Percentiles rank a stretch among this genome's conserved stretches.
Conservation (phyloP, 2,329 filamentous ascomycete genomes). For the Paecilomyces niveus region DNA sequence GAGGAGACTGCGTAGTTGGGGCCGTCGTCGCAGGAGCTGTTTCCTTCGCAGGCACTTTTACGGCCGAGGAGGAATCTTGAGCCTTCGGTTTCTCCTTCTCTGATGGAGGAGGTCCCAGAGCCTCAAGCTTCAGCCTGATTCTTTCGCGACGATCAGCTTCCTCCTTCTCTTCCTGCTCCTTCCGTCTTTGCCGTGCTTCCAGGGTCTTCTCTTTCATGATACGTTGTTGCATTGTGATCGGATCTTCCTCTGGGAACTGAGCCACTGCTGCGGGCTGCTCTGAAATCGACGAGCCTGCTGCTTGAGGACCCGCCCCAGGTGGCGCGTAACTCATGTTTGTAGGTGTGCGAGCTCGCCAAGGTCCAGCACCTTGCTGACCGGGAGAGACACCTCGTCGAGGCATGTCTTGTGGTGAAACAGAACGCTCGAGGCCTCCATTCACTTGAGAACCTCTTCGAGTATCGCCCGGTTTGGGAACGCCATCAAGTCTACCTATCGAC, state of each 20-base stretch:
- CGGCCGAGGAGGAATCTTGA: constrained; percentile 20
- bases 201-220: constrained; percentile 56
- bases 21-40: constrained; percentile 15
- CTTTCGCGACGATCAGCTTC: constrained; percentile 53
- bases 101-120: constrained; percentile 40
- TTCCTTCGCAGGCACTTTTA: constrained; percentile 10
- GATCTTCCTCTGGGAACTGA: constrained; percentile 27
- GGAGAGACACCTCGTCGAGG: constrained; percentile 17
- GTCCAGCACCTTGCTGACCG: constrained; percentile 16
- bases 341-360: constrained; percentile 22
- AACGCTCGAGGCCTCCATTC: constrained; percentile 27
- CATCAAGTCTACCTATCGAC: constrained; percentile 46
- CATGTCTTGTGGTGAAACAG: constrained; percentile 20
- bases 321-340: constrained; percentile 21
- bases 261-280: constrained; percentile 12
- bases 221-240: constrained; percentile 50
- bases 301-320: constrained; percentile 13
- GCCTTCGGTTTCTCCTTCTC: constrained; percentile 22
- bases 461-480: constrained; percentile 32
- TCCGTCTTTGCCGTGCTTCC: constrained; percentile 46
- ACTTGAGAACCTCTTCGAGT: constrained; percentile 31
- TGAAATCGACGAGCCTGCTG: constrained; percentile 7
- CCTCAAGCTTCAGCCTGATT: constrained; percentile 50
- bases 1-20: constrained; percentile 43
- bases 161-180: constrained; percentile 50